phyloP scores from a whole-genome alignment of 1,139 yeast genomes.

The Taphrina wiesneri region DNA sequence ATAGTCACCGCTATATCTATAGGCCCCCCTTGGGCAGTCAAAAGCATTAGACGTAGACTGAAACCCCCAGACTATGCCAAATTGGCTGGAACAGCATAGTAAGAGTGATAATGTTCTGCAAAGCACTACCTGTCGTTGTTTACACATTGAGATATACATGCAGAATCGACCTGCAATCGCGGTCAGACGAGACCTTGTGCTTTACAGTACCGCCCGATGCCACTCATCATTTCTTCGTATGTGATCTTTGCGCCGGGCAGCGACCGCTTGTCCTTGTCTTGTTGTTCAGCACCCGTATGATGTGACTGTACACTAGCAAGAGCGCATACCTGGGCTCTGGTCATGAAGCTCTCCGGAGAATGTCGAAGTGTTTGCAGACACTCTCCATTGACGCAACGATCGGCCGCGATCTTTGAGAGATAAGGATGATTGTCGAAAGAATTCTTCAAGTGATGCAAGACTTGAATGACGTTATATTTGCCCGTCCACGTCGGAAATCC shows the following conservation, averaged over 20 bases:
- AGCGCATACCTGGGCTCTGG: neutral
- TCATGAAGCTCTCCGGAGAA: neutral
- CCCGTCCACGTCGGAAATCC: neutral
- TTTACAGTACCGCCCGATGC: neutral
- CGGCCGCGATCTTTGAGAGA: too few species aligned
- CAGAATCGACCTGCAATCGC: neutral
- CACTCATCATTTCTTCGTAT: neutral
- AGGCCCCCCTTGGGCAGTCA: conserved; percentile 86
- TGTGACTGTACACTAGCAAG: neutral
- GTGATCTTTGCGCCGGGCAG: neutral
- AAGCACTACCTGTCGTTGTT: neutral
- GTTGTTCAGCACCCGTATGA: neutral
- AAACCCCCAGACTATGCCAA: conserved; percentile 86
- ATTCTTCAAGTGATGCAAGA: neutral
- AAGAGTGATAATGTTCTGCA: neutral
- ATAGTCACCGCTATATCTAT: conserved; percentile 69
- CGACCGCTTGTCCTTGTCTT: neutral
- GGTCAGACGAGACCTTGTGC: neutral
- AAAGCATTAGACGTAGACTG: conserved; percentile 68
- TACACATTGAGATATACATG: neutral
- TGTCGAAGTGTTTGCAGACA: neutral
- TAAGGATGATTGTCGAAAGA: too few species aligned
- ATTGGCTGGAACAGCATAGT: conserved; percentile 21
- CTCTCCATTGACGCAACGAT: neutral
- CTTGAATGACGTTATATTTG: neutral